These are phyloP conservation scores for Rehmannia glutinosa DNA, from an alignment of 257 asterid genomes.

Conservation along the genomic window DNA sequence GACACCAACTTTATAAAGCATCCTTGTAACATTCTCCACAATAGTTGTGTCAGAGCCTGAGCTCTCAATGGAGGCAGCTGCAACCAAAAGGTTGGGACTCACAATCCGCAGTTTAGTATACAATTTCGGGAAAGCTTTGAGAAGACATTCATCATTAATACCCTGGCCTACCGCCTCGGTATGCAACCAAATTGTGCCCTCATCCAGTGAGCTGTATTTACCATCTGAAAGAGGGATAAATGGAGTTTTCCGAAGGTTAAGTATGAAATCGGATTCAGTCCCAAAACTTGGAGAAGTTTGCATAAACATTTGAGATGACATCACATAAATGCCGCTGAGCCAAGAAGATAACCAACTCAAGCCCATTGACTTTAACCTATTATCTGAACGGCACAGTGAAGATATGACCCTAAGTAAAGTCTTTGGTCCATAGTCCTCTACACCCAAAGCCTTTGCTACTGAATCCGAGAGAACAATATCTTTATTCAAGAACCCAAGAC, in stretches of 20 bases:
- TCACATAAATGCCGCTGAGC: constrained; percentile 57
- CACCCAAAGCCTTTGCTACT: constrained; percentile 77
- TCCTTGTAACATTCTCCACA: constrained; percentile 53
- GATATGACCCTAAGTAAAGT: constrained; percentile 49
- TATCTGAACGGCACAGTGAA: constrained; percentile 52
- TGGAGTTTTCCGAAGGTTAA: constrained; percentile 52
- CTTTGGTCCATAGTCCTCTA: constrained; percentile 87
- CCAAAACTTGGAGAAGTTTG: constrained; percentile 34
- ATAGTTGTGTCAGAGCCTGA: constrained; percentile 39
- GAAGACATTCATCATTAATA: constrained; percentile 42
- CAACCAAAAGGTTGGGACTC: constrained; percentile 65
- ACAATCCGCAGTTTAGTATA: constrained; percentile 66
- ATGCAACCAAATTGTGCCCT: constrained; percentile 80
- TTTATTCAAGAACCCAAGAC: constrained; percentile 76
- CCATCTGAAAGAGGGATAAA: constrained; percentile 91
- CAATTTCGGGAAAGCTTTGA: constrained; percentile 62
- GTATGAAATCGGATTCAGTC: constrained; percentile 46
- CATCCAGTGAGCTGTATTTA: constrained; percentile 57
- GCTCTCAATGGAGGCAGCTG: constrained; percentile 40
- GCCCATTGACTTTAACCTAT: constrained; percentile 69
- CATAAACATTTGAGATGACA: constrained; percentile 34
- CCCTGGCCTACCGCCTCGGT: constrained; percentile 41
- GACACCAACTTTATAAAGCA: constrained; percentile 84
- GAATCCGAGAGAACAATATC: constrained; percentile 79
- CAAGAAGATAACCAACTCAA: constrained; percentile 73